Conservation (phyloP, 139 green algal species). For the Picochlorum costavermella region DNA sequence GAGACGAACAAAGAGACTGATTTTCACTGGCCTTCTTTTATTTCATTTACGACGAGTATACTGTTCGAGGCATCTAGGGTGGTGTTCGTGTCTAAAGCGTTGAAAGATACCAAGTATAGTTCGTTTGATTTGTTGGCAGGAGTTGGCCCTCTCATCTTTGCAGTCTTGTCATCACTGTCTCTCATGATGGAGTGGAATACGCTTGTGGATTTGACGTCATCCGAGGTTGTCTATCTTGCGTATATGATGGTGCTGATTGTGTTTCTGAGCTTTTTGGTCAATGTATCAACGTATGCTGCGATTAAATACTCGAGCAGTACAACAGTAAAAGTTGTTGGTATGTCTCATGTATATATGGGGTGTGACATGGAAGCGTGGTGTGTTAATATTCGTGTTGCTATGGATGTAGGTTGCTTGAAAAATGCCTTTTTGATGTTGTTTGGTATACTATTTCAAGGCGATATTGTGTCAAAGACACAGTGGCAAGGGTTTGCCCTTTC, state of each 20-base stretch:
- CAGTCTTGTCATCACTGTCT: not conserved
- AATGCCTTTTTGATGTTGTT: constrained; percentile 30
- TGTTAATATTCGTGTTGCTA: not conserved
- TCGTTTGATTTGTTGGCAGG: constrained; percentile 26
- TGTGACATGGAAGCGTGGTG: not conserved
- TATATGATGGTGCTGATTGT: not conserved
- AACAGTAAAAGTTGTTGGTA: constrained; percentile 24
- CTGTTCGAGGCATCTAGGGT: constrained; percentile 28
- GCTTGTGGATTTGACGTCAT: not conserved
- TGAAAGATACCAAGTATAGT: constrained; percentile 22
- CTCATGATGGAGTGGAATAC: constrained; percentile 12
- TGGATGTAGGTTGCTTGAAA: constrained; percentile 24
- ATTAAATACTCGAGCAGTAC: constrained; percentile 9
- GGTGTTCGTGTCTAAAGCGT: constrained; percentile 20
- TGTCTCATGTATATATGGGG: not conserved
- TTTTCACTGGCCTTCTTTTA: constrained; percentile 26
- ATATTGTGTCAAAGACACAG: constrained; percentile 19
- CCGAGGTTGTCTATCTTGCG: not conserved
- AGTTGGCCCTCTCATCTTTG: constrained; percentile 12
- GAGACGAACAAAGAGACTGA: not conserved
- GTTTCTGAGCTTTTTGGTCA: constrained; percentile 18
- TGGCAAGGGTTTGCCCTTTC: constrained; percentile 18
- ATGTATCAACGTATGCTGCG: constrained; percentile 16
- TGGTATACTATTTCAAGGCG: constrained; percentile 17
- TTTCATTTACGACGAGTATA: constrained; percentile 16